A percentile compares a stretch with the other conserved stretches of the same genome.
Evolutionary conservation across 352 stramenopile genomes (phyloP).

Genomic region (Pythium dissimile): DNA sequence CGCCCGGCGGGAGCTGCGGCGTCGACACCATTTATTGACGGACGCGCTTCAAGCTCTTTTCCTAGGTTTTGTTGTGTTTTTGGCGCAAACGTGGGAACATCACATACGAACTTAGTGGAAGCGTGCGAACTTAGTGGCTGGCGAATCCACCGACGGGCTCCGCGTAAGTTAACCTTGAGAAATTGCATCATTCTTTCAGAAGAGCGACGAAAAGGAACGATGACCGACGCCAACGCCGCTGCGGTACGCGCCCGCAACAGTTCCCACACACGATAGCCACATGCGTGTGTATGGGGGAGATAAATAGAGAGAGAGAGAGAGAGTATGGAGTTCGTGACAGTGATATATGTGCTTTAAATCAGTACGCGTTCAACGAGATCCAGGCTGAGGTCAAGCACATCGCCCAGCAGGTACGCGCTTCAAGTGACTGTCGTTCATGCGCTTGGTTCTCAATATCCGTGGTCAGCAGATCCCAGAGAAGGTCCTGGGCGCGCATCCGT

Average conservation of each 20-base stretch:
- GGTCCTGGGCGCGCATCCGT: conserved; percentile 55
- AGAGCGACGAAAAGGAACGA: neutral
- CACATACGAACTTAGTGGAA: conserved; percentile 1
- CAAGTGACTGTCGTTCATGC: neutral
- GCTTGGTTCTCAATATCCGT: no score
- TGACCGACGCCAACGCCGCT: conserved; percentile 1
- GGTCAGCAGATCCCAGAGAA: conserved; percentile 83
- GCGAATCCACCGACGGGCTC: neutral
- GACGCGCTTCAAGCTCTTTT: neutral
- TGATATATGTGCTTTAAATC: no score
- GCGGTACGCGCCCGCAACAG: conserved; percentile 1
- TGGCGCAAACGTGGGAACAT: neutral
- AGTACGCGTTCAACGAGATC: conserved; percentile 85
- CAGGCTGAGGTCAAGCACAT: conserved; percentile 88
- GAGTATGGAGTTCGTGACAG: no score
- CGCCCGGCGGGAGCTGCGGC: neutral
- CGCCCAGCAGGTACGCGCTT: conserved; percentile 49
- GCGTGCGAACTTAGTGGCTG: neutral
- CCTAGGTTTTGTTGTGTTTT: neutral
- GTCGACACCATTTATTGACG: neutral
- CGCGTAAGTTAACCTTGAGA: conserved; percentile 1
- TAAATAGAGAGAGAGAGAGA: no score
- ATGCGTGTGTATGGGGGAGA: no score
- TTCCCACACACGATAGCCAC: neutral
- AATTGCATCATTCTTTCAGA: neutral